Conservation (phyloP, 2,329 filamentous ascomycete species). For the Xylogone sp. region DNA sequence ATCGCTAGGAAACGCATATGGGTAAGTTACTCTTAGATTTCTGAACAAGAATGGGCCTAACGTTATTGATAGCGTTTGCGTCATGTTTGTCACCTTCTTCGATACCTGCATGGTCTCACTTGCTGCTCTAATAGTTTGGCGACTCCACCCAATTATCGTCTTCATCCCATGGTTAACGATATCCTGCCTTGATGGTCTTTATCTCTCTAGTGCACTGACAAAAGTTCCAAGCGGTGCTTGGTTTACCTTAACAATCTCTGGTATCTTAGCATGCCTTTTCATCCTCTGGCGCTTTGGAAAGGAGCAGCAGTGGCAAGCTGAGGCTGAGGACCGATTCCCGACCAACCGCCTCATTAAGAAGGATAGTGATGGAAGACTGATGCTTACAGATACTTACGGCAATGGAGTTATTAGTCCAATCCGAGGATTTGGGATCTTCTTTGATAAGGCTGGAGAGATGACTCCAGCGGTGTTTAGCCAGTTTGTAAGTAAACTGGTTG, state of each 20-base stretch:
- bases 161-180: slow-evolving; percentile 59
- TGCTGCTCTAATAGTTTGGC: slow-evolving; percentile 70
- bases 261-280: slow-evolving; percentile 59
- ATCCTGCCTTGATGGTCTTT: slow-evolving; percentile 62
- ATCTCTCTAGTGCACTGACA: slow-evolving; percentile 63
- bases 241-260: slow-evolving; percentile 68
- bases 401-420: slow-evolving; percentile 39
- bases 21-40: slow-evolving; percentile 5
- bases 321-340: slow-evolving; percentile 56
- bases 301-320: slow-evolving; percentile 70
- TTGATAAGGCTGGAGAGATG: slow-evolving; percentile 68
- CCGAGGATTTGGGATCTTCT: slow-evolving; percentile 66
- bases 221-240: slow-evolving; percentile 75
- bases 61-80: slow-evolving; percentile 64
- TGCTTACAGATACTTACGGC: slow-evolving; percentile 35
- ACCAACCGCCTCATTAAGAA: slow-evolving; percentile 39
- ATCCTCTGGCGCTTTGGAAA: slow-evolving; percentile 77
- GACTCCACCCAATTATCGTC: slow-evolving; percentile 55
- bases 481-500: slow-evolving; percentile 68
- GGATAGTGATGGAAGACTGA: slow-evolving; percentile 32
- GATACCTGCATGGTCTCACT: slow-evolving; percentile 71
- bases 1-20: slow-evolving; percentile 59
- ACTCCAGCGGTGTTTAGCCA: slow-evolving; percentile 66
- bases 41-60: background rate
- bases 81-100: slow-evolving; percentile 76